Base-by-base conservation (phyloP, 768 basidiomycete genomes). In the Tulasnella sp. region DNA sequence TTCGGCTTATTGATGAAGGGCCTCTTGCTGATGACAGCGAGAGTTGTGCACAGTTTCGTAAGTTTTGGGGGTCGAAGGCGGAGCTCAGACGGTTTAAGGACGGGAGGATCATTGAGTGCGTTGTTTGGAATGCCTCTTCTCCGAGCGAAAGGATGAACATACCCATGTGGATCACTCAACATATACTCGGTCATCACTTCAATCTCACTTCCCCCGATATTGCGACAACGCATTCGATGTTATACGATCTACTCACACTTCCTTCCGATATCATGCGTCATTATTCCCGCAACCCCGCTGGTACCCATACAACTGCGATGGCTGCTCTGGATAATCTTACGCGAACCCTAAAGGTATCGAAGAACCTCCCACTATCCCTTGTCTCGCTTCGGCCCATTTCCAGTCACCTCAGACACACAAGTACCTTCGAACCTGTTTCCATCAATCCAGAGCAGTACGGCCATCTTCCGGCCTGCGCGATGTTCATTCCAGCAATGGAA, bases 11-110 rank as follows among this genome's bases (percentile, higher is more conserved):
- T 24, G 95, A 98, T 59, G 86, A 91, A 56, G 93, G 93, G 2
- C 93, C 93, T 1, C 63, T 81, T 0, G 84, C 78, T 3, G 67
- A 45, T 15, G 78, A 78, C 9, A 78, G 81, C 3, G 70, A 65
- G 4, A 69, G 73, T 0, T 61, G 60, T 25, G 66, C 73, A 39
- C 70, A 69, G 3, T 99, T 95, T 72, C 77, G 81, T 20, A 73
- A 77, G 4, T 69, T 98, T 57, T 99, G 95, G 95, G 93, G 92
- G 0, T 69, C 76, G 33, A 93, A 90, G 64, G 81, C 91, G 0
- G 93, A 98, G 61, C 69, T 96, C 15, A 75, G 95, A 5, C 76
- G 92, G 33, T 99, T 99, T 72, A 92, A 96, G 64, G 92, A 99
- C 59, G 93, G 93, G 1, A 75, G 82, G 15, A 96, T 98, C 55